Base-by-base conservation (phyloP, 257 asterid species). In the Vinca minor region DNA sequence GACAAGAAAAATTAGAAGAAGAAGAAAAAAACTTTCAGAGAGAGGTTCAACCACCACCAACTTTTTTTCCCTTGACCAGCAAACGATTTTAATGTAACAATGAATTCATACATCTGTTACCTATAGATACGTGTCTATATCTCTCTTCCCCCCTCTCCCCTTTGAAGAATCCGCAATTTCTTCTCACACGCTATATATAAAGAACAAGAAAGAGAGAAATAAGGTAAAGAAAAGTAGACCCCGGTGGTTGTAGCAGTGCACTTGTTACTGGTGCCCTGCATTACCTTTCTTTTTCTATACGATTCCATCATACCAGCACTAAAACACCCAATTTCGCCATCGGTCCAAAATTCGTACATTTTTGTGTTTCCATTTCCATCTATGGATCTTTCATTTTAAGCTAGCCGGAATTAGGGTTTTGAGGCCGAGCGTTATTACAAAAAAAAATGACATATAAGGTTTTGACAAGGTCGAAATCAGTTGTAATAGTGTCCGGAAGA, bases 41-140 rank as follows among this genome's bases (percentile, higher is more conserved):
- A 7, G 38, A 66, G 84, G 89, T 83, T 84, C 90, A 88, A 88
- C 96, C 76, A 86, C 96, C 96, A 88, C 81, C 96, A 74, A 84
- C 79, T 65, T 65, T 74, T 36, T 66, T 45, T 65, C 64, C 69
- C 69, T 72, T 71, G 75, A 68, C 75, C 82, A 69, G 81, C 85
- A 69, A 79, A 59, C 58, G 47, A 59, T 64, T 64, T 78, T 65
- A 71, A 77, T 79, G 88, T 57, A 7, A 34, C 68, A 65, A 71
- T 82, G 76, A 69, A 76, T 69, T 73, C 77, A 69, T 57, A 23
- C 50, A 78, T 76, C 84, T 77, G 74, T 74, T 74, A 76, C 80
- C 84, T 76, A 75, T 76, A 62, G 66, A 59, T 74, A 67, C 74
- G 84, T 79, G 78, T 73, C 72, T 73, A n/a, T n/a, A n/a, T n/a